These are phyloP conservation scores for Stachybotrys elegans DNA, from an alignment of 2,329 filamentous ascomycete species.

Conservation along the genomic window DNA sequence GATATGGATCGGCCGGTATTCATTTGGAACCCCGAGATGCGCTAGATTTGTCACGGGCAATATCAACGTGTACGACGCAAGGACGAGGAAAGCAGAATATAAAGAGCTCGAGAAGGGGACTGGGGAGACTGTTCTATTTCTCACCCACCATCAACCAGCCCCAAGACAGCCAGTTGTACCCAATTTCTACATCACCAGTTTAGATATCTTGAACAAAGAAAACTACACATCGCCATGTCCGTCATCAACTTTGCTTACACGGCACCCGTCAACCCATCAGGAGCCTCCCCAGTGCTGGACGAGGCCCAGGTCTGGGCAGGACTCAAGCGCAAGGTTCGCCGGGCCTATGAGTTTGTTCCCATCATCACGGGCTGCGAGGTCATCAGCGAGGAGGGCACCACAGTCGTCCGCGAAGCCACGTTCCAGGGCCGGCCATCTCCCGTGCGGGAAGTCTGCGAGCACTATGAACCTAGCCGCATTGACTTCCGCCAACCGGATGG, in stretches of 20 bases:
- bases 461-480: constrained; percentile 25
- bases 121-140: no score
- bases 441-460: constrained; percentile 24
- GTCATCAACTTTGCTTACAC: constrained; percentile 26
- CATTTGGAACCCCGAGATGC: no score
- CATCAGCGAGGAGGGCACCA: constrained; percentile 20
- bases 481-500: constrained; percentile 31
- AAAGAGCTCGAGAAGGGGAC: no score
- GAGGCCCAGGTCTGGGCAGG: constrained; percentile 29
- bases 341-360: constrained; percentile 30
- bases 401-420: constrained; percentile 21
- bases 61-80: no score
- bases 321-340: constrained; percentile 28
- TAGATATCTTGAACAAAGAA: background rate
- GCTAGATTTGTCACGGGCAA: no score
- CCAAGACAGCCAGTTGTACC: no score
- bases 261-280: constrained; percentile 28
- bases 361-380: constrained; percentile 27
- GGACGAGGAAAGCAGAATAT: no score
- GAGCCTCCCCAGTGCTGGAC: constrained; percentile 20
- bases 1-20: no score
- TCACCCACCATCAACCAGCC: no score
- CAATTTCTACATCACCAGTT: no score
- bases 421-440: constrained; percentile 16
- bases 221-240: constrained; percentile 28